Base-by-base conservation (phyloP, 2,329 filamentous ascomycete species). In the Stachybotrys elegans region DNA sequence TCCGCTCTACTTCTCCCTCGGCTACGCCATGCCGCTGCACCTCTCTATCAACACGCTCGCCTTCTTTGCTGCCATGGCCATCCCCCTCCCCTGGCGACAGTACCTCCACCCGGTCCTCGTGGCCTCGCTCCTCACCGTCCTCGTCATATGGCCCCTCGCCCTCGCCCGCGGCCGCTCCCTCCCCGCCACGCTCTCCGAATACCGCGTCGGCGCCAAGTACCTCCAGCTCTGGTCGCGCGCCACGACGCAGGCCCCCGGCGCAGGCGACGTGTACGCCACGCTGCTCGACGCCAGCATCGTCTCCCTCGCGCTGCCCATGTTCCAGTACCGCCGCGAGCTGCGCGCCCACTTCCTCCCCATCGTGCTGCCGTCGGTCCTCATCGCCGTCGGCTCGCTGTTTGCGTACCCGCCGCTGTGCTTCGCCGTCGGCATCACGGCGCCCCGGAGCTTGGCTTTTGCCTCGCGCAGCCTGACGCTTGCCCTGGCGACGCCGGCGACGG, bases 221-320 rank as follows among this genome's bases (percentile, higher is more conserved):
- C 63, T 73, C 3, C 57, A 69, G 41, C 63, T 81, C 34, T 80
- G 76, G 72, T 56, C 65, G 12, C 60, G 65, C 13, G 44, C 60
- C 14, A 23, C 48, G 49, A 21, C 54, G 31, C 22, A 44, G 9
- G 46, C 58, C 17, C 76, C 77, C 0, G 79, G 79, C 7, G 77
- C 79, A 0, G 79, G 76, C 17, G 78, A 83, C 50, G 54, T 82
- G 19, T 72, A 82, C 47, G 62, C 67, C 48, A 75, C 70, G 34
- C 58, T 75, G 6, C 68, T 83, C 3, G 78, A 83, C 52, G 77
- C 76, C 6, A 70, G 69, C 48, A 82, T 83, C 49, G 74, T 82
- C 0, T 69, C 76, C 2, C 69, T 83, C 3, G 78, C 78, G 3
- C 60, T 83, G 16, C 78, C 79, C 1, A 82, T 82, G 76, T 81